Evolutionary conservation across 768 basidiomycete species (phyloP), one percentile per base, ranked within the genome.

Genomic region (Boletus bicolor): DNA sequence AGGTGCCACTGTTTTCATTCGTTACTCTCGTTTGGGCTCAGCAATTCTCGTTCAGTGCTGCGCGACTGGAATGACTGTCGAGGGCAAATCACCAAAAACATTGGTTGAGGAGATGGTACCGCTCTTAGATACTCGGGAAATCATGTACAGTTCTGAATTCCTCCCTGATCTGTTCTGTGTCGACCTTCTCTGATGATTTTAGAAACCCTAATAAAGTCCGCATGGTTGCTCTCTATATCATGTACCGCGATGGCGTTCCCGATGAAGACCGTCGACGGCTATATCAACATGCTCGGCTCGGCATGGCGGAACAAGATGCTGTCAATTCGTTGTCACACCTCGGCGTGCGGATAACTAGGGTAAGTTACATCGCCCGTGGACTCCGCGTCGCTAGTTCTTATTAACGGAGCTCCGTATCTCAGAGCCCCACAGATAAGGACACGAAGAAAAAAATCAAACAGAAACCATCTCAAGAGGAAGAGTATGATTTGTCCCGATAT

Each of bases 51-150:
- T 19, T 15, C 62, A 98, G 93, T 89, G 87, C 71, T 98, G 94
- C 64, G 90, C 97, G 1, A 99, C 97, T 5, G 96, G 96, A 14
- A 64, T 89, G 36, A 98, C 91, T 7, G 77, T 89, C 0, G 93
- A 98, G 63, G 95, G 95, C 1, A 98, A 97, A 75, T 79, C 84
- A n/a, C 97, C 97, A 2, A 98, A 97, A 70, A 84, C 82, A 0
- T 75, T 99, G 4, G 94, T 99, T 2, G 97, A 98, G 69, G 95
- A 99, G 70, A 98, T 99, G 97, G 95, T 99, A 0, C 96, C 97
- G 0, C 74, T 99, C 32, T 79, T 99, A 26, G 96, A 95, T 66
- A 87, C 89, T 68, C 81, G 85, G 51, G 86, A 90, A 17, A 84
- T 98, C 54, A 79, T 86, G 95, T 93, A 71, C 66, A 83, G 70